Percentiles rank a stretch among this genome's conserved stretches.
Conservation (phyloP, 257 asterid species). For the Ocimum tenuiflorum region DNA sequence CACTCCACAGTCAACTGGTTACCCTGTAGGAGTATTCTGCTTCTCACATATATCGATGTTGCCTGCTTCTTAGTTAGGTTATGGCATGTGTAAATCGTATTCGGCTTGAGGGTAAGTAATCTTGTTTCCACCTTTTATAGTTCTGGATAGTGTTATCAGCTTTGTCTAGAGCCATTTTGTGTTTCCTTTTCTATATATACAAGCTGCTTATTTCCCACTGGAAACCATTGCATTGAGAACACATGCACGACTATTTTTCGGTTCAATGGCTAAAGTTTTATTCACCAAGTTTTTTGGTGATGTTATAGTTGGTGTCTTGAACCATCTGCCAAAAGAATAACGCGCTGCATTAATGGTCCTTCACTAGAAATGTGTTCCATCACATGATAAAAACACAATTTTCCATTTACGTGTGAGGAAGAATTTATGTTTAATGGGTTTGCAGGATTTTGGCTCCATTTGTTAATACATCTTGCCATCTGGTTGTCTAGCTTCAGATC, state of each 20-base stretch:
- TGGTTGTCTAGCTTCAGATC: conserved; percentile 48
- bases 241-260: no score
- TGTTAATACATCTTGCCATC: conserved; percentile 39
- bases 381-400: neutral
- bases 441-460: conserved; percentile 55
- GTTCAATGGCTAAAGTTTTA: neutral
- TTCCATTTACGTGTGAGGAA: neutral
- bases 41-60: conserved; percentile 39
- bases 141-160: neutral
- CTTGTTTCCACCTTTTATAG: neutral
- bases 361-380: neutral
- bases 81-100: conserved; percentile 43
- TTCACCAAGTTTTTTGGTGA: neutral
- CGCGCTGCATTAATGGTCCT: neutral
- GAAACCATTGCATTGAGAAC: neutral
- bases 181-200: neutral
- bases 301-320: neutral
- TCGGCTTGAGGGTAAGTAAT: conserved; percentile 40
- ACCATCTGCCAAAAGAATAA: neutral
- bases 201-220: neutral
- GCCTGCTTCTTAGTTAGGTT: conserved; percentile 36
- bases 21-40: conserved; percentile 3
- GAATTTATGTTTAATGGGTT: neutral
- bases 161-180: neutral
- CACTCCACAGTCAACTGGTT: neutral